Evolutionary conservation across 1,284 basidiomycete genomes (phyloP), one percentile per base, ranked within the genome.

Genomic region (Ustilago vetiveriae): DNA sequence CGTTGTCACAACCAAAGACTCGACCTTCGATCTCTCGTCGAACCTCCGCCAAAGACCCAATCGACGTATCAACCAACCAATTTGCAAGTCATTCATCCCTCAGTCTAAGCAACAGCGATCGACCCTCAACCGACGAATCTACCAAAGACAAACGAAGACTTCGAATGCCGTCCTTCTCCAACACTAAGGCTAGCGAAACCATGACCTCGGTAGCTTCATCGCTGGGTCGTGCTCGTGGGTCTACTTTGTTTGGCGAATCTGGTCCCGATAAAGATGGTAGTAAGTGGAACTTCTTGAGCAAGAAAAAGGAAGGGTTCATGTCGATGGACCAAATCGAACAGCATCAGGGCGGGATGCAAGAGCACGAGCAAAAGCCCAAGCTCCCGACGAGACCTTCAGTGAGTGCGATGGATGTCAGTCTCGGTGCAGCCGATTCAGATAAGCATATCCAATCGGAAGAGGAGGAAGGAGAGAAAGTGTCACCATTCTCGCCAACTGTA

Each of bases 81-180:
- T 46, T 59, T 19, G 50, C 47, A 2, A 58, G 58, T 0, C 29
- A 52, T 4, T 71, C 68, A 4, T 59, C 68, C 7, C 51, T 67
- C 39, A 66, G 48, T 13, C 48, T 71, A 1, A 14, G 38, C 8
- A 47, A 33, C 24, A 58, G 45, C 42, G 63, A 62, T 8, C 42
- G 35, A 4, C 22, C 51, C 3, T 36, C 40, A 0, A 41, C 55
- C 7, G 46, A 22, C 24, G 6, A 56, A 52, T 23, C 45, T 4
- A 17, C 23, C 19, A 51, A 58, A 26, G 55, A 66, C 3, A 67
- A 56, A 37, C 50, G 63, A 39, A 38, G 63, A 9, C 33, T 72
- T 10, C 53, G 63, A 4, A 72, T 72, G 68, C 68, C 68, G 0
- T 67, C 68, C 2, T 63, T 72, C 49, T 22, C 46, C 36, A 37